These are phyloP conservation scores for Pythium brachiatum DNA, from an alignment of 352 stramenopile genomes.

Conservation along the genomic window DNA sequence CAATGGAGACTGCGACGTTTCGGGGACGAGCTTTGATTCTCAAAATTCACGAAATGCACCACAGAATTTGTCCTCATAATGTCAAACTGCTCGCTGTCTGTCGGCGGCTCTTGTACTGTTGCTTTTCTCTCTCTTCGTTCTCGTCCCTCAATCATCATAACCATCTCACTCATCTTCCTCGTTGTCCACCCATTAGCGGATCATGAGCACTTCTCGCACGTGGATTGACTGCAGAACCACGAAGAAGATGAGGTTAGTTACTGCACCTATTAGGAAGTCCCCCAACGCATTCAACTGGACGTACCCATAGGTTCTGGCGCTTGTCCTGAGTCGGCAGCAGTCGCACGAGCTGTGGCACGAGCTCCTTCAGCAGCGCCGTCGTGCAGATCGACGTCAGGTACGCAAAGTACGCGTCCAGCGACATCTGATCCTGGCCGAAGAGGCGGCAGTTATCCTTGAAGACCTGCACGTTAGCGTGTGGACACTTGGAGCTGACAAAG, in stretches of 20 bases:
- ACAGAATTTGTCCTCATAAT: no score
- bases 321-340: constrained; percentile 84
- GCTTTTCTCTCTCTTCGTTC: no score
- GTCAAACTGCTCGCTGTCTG: no score
- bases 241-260: constrained; percentile 1
- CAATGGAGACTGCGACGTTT: neutral
- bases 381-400: constrained; percentile 85
- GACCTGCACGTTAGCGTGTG: constrained; percentile 76
- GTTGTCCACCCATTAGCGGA: constrained; percentile 17
- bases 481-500: constrained; percentile 71
- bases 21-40: neutral
- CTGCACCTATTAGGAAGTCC: no score
- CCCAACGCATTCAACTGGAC: no score
- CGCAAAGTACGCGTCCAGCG: constrained; percentile 76
- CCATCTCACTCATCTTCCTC: neutral
- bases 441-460: constrained; percentile 90
- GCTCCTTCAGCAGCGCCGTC: constrained; percentile 63
- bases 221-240: constrained; percentile 37
- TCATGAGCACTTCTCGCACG: constrained; percentile 48
- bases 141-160: neutral
- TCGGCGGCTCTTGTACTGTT: no score
- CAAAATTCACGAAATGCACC: constrained; percentile 1
- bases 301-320: constrained; percentile 77
- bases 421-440: constrained; percentile 85
- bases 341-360: constrained; percentile 77